Evolutionary conservation across 352 stramenopile species (phyloP).

Genomic region (Globisporangium irregulare): DNA sequence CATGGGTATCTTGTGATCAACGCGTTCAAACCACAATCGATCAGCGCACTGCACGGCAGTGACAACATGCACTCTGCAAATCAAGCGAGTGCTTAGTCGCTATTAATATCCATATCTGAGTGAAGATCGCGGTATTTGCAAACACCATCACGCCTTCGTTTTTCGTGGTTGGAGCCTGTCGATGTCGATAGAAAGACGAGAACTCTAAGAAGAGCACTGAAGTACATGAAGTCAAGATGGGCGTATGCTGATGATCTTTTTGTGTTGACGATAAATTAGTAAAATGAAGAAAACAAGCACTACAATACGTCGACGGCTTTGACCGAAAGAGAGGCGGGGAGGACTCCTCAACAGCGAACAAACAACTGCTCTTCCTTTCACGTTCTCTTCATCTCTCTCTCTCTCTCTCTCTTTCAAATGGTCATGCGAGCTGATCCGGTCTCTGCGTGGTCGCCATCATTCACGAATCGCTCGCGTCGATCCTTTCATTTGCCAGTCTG

Average conservation of each 20-base stretch:
- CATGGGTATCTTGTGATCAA: too few species aligned
- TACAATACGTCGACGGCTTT: not conserved
- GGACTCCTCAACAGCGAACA: not conserved
- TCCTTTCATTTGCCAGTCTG: not conserved
- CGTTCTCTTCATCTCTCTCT: not conserved
- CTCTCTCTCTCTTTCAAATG: not conserved
- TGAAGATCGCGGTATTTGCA: too few species aligned
- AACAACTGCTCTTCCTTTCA: not conserved
- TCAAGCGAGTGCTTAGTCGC: too few species aligned
- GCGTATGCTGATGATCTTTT: not conserved
- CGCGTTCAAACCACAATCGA: too few species aligned
- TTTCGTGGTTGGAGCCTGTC: too few species aligned
- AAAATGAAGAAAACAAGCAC: not conserved
- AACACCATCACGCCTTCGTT: too few species aligned
- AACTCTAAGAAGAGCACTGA: too few species aligned
- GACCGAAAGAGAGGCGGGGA: not conserved
- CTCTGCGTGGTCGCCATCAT: not conserved
- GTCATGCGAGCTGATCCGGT: not conserved
- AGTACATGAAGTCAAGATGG: not conserved
- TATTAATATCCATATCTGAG: too few species aligned
- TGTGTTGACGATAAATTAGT: constrained; percentile 4
- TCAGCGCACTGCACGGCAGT: too few species aligned
- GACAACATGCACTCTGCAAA: too few species aligned
- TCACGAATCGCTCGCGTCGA: too few species aligned
- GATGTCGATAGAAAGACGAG: too few species aligned